Conservation (phyloP, 2,329 filamentous ascomycete genomes). For the Calonectria naviculata region DNA sequence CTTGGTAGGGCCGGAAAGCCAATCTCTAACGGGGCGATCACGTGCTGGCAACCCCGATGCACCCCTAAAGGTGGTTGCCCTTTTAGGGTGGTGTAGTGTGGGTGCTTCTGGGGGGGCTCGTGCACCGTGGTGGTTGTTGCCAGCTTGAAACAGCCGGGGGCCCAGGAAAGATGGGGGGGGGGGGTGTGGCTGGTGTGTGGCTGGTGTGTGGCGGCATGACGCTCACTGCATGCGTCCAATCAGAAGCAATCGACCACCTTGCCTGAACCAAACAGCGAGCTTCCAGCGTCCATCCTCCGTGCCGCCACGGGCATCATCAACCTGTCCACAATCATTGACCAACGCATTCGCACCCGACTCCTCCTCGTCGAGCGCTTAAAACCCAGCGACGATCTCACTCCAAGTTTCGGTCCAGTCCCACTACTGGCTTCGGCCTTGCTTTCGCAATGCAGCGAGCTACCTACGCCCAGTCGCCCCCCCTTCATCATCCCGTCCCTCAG, state of each 20-base stretch:
- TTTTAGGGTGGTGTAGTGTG: background rate
- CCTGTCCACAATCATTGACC: background rate
- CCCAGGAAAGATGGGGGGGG: no score
- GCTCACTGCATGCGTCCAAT: conserved; percentile 35
- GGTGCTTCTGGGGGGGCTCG: background rate
- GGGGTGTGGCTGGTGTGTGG: conserved; percentile 13
- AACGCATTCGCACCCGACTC: background rate
- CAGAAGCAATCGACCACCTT: conserved; percentile 48
- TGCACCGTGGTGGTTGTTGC: background rate
- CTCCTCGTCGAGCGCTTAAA: background rate
- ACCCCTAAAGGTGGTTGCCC: background rate
- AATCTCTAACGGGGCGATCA: conserved; percentile 24
- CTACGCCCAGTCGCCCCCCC: conserved; percentile 89
- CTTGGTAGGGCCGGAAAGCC: conserved; percentile 5
- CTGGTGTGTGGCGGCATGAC: conserved; percentile 35
- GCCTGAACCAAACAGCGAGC: conserved; percentile 43
- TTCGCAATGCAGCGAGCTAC: conserved; percentile 84
- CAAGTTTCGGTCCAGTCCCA: conserved; percentile 25
- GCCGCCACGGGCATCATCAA: conserved; percentile 20
- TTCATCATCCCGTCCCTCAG: conserved; percentile 97
- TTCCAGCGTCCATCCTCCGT: conserved; percentile 31
- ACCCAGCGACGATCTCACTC: background rate
- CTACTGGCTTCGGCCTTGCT: conserved; percentile 25
- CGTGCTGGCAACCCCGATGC: conserved; percentile 24
- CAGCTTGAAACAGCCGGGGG: conserved; percentile 5